Evolutionary conservation across 306 rosid species (phyloP).

Genomic region (Vigna nakashimae): DNA sequence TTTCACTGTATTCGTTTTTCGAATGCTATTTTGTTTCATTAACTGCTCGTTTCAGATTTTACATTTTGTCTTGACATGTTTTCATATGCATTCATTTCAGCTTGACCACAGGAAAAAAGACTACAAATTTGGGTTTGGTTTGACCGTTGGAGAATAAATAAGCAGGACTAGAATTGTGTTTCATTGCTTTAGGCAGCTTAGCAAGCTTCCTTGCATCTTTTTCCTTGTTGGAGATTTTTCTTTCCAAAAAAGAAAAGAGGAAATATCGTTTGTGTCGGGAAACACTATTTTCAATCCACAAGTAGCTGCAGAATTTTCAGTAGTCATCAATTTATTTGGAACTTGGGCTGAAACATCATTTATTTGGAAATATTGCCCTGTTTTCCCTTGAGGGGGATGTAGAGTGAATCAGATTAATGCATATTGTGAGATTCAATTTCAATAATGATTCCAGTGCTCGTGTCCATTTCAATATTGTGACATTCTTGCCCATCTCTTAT

Average conservation of each 20-base stretch:
- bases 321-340: conserved; percentile 41
- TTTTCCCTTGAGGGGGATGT: conserved; percentile 53
- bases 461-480: not conserved
- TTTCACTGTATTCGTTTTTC: not conserved
- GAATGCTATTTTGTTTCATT: not conserved
- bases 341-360: conserved; percentile 30
- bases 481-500: not conserved
- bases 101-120: conserved; percentile 93
- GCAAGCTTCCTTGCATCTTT: conserved; percentile 47
- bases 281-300: conserved; percentile 46
- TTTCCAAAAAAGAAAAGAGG: conserved; percentile 43
- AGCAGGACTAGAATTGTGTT: conserved; percentile 38
- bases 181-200: conserved; percentile 41
- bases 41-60: not conserved
- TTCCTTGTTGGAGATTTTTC: conserved; percentile 39
- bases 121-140: conserved; percentile 97
- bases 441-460: conserved; percentile 27
- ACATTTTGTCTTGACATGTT: conserved; percentile 29
- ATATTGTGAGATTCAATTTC: conserved; percentile 52
- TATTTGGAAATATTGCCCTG: conserved; percentile 48
- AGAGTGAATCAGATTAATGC: conserved; percentile 54
- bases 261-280: conserved; percentile 49
- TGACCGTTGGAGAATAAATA: conserved; percentile 92
- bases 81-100: conserved; percentile 56
- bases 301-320: conserved; percentile 47